Conservation (phyloP, 257 asterid genomes). For the Ajuga chamaepitys region DNA sequence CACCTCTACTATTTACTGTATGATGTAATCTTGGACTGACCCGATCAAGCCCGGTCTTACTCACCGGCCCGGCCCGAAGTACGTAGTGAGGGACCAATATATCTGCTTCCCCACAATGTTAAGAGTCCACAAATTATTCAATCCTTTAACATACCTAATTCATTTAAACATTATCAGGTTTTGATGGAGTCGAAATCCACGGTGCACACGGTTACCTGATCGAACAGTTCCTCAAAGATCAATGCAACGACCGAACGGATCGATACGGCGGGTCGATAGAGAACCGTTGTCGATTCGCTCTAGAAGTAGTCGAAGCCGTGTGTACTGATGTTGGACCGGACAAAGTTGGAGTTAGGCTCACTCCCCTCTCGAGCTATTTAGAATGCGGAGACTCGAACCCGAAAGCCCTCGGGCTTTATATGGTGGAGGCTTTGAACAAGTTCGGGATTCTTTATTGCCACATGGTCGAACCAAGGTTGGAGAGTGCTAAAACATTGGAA, state of each 20-base stretch:
- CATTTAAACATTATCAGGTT: conserved; percentile 38
- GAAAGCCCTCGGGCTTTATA: conserved; percentile 41
- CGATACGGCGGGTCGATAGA: conserved; percentile 60
- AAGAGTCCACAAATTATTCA: too few species aligned
- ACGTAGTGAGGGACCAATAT: too few species aligned
- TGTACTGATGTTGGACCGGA: conserved; percentile 38
- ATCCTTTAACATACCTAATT: not conserved
- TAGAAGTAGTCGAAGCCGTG: conserved; percentile 48
- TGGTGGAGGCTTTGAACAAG: conserved; percentile 45
- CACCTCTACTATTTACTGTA: too few species aligned
- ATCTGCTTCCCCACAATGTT: too few species aligned
- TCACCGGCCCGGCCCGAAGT: too few species aligned
- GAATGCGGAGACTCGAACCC: conserved; percentile 57
- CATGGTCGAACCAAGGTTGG: conserved; percentile 66
- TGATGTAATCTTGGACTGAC: too few species aligned
- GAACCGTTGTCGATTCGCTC: conserved; percentile 60
- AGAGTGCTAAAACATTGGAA: conserved; percentile 10
- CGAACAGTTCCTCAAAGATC: conserved; percentile 70
- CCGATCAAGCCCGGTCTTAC: too few species aligned
- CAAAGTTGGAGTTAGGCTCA: conserved; percentile 66
- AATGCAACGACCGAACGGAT: conserved; percentile 57
- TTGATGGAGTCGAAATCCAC: conserved; percentile 76
- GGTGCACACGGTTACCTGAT: conserved; percentile 67
- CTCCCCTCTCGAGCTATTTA: conserved; percentile 43
- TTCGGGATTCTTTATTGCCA: conserved; percentile 49